phyloP scores from a whole-genome alignment of 306 rosid species.

The Pterocarpus santalinus region DNA sequence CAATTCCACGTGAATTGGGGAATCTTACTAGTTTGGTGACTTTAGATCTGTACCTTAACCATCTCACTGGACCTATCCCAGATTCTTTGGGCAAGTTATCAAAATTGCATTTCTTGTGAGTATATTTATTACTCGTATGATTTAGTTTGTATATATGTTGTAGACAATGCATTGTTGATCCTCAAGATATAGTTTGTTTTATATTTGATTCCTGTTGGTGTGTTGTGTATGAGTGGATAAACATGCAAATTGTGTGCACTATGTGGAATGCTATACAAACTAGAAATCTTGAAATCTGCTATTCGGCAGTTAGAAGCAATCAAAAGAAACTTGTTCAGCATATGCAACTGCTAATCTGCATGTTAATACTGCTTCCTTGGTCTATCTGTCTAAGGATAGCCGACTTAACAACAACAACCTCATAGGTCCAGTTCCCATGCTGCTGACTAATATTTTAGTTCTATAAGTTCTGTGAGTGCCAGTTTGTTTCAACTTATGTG shows the following conservation, averaged over 20 bases:
- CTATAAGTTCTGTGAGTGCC: conserved; percentile 84
- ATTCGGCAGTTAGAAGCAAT: not conserved
- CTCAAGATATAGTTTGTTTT: not conserved
- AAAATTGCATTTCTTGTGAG: conserved; percentile 85
- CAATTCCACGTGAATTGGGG: conserved; percentile 80
- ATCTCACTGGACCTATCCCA: conserved; percentile 77
- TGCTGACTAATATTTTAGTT: conserved; percentile 76
- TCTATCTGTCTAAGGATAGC: conserved; percentile 69
- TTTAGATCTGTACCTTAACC: conserved; percentile 85
- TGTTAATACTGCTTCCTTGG: conserved; percentile 36
- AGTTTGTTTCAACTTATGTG: not conserved
- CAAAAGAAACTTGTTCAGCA: not conserved
- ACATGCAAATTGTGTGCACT: not conserved
- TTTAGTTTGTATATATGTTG: no score
- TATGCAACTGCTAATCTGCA: not conserved
- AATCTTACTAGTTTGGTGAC: conserved; percentile 52
- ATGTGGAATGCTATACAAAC: not conserved
- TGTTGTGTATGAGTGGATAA: conserved; percentile 2
- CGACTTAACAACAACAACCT: conserved; percentile 91
- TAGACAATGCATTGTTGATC: not conserved
- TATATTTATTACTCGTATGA: conserved; percentile 33
- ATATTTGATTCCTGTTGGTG: not conserved
- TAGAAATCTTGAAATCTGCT: not conserved
- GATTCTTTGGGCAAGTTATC: conserved; percentile 80
- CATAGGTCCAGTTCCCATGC: conserved; percentile 78